These are phyloP conservation scores for Inga laurina DNA, from an alignment of 306 rosid genomes.

Conservation along the genomic window DNA sequence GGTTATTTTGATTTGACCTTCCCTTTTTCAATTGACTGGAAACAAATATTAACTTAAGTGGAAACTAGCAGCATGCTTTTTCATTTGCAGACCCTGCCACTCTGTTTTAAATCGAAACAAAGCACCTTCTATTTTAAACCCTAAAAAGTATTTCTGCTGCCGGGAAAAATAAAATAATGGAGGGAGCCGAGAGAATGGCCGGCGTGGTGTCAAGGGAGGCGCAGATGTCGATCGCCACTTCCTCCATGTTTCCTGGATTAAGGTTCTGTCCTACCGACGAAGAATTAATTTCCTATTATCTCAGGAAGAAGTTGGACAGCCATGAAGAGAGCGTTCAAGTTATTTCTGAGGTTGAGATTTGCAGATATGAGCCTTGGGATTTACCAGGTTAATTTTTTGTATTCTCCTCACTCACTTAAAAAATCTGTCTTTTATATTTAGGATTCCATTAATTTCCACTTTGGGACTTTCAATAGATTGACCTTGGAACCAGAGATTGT, in stretches of 20 bases:
- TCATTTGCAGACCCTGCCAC: no score
- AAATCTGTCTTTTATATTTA: background rate
- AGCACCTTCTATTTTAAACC: background rate
- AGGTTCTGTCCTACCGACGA: constrained; percentile 94
- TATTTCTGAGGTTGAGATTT: constrained; percentile 79
- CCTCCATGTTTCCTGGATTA: constrained; percentile 90
- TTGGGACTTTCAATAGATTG: background rate
- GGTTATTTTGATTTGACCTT: no score
- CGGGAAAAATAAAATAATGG: background rate
- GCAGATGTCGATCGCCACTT: constrained; percentile 66
- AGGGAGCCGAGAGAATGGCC: background rate
- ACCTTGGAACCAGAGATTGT: background rate
- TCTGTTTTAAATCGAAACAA: background rate
- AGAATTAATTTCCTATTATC: constrained; percentile 80
- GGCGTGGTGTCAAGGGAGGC: constrained; percentile 53
- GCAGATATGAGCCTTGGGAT: constrained; percentile 92
- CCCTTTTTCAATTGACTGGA: no score
- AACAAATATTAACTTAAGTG: no score
- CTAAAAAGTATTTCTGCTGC: background rate
- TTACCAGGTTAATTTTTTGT: constrained; percentile 57
- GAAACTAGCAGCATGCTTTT: no score
- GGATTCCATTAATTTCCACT: background rate
- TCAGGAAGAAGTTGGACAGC: constrained; percentile 67
- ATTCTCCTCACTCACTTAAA: background rate
- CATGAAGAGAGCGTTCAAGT: constrained; percentile 67